These are phyloP conservation scores for Dioszegia hungarica DNA, from an alignment of 768 basidiomycete species.

Conservation along the genomic window DNA sequence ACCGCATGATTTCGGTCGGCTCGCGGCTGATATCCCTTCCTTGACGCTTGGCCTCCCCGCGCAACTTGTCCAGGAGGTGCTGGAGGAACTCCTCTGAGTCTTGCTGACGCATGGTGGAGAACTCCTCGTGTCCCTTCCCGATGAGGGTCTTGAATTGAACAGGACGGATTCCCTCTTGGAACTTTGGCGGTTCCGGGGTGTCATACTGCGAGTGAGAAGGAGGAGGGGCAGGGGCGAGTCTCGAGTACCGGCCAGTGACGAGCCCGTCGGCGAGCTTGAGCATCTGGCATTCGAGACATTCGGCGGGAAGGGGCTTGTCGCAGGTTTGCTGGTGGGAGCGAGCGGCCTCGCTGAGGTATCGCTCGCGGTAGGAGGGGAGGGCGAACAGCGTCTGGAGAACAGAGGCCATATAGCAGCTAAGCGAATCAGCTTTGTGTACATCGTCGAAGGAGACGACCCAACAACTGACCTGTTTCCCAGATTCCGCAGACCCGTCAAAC, in stretches of 20 bases:
- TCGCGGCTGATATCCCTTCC: constrained; percentile 51
- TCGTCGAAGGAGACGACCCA: background rate
- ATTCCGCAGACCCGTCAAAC: constrained; percentile 82
- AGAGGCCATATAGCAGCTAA: constrained; percentile 95
- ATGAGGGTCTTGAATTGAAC: constrained; percentile 79
- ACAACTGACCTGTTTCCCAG: constrained; percentile 76
- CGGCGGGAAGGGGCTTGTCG: constrained; percentile 63
- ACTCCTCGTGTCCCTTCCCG: constrained; percentile 88
- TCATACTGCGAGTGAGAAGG: constrained; percentile 32
- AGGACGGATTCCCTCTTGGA: constrained; percentile 81
- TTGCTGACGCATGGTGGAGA: constrained; percentile 93
- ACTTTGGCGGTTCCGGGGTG: constrained; percentile 49
- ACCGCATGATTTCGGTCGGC: constrained; percentile 71
- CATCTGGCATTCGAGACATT: constrained; percentile 94
- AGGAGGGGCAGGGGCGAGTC: constrained; percentile 52
- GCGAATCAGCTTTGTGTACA: background rate
- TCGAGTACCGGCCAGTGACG: constrained; percentile 82
- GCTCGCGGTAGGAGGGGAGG: constrained; percentile 66
- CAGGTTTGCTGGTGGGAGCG: constrained; percentile 61
- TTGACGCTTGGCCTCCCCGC: constrained; percentile 51
- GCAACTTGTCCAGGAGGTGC: constrained; percentile 68
- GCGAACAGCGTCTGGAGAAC: constrained; percentile 82
- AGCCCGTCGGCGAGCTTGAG: constrained; percentile 87
- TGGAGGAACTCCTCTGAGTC: constrained; percentile 93
- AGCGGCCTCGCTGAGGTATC: constrained; percentile 58